Evolutionary conservation across 495 filamentous ascomycete genomes (phyloP).

Genomic region (Massariosphaeria phaeospora): DNA sequence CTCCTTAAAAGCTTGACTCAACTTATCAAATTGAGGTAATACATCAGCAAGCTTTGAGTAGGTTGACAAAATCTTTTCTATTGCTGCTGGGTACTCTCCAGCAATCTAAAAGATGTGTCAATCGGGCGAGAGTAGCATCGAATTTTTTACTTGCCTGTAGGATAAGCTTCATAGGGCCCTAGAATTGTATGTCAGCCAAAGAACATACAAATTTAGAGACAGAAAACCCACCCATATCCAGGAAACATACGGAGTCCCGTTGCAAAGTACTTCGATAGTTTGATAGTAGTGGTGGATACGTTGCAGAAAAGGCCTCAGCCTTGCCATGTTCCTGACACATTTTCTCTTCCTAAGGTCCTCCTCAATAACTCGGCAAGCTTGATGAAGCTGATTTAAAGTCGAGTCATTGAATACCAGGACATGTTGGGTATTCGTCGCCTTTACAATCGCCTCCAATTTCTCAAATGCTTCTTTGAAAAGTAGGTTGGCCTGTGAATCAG

Average conservation of each 20-base stretch:
- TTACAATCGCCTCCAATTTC: neutral
- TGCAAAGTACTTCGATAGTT: slow-evolving; percentile 21
- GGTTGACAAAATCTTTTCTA: neutral
- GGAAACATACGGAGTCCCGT: slow-evolving; percentile 21
- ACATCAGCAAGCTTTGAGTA: slow-evolving; percentile 8
- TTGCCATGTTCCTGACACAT: slow-evolving; percentile 11
- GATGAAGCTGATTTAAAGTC: neutral
- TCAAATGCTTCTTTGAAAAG: neutral
- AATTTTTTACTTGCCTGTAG: slow-evolving; percentile 12
- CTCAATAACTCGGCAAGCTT: slow-evolving; percentile 7
- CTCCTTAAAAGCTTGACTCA: slow-evolving; percentile 5
- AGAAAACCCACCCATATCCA: too few relatives aligned
- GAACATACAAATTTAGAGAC: too few relatives aligned
- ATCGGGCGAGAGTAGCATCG: too few relatives aligned
- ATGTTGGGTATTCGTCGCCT: too few relatives aligned
- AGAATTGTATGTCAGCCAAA: slow-evolving; percentile 8
- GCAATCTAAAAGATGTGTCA: too few relatives aligned
- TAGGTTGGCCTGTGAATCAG: neutral
- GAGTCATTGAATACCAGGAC: neutral
- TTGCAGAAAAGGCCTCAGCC: slow-evolving; percentile 13
- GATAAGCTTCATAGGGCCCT: neutral
- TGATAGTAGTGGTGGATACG: slow-evolving; percentile 18
- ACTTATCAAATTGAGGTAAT: slow-evolving; percentile 14
- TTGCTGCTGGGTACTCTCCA: too few relatives aligned
- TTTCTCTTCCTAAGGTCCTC: slow-evolving; percentile 6